A percentile compares a stretch with the other conserved stretches of the same genome.
These are phyloP conservation scores for Porphyrellus cyaneotinctus DNA, from an alignment of 768 basidiomycete species.

Conservation along the genomic window DNA sequence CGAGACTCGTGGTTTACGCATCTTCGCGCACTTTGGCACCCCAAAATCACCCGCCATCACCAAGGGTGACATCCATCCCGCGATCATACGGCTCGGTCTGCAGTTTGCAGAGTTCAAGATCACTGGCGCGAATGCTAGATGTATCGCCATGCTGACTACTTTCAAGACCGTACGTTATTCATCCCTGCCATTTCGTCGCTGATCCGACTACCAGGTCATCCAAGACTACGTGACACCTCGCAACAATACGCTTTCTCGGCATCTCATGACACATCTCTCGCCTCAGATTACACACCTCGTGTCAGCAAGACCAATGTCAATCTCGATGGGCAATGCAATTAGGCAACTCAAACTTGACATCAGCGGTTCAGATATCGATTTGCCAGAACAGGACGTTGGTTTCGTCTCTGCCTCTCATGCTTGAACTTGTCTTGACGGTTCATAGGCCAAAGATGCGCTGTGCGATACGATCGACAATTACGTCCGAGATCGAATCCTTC, in stretches of 20 bases:
- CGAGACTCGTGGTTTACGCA: slow-evolving; percentile 59
- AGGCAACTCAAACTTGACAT: slow-evolving; percentile 95
- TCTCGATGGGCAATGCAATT: slow-evolving; percentile 93
- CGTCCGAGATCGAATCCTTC: slow-evolving; percentile 88
- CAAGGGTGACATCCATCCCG: slow-evolving; percentile 90
- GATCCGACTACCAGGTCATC: slow-evolving; percentile 58
- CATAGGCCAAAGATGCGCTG: slow-evolving; percentile 81
- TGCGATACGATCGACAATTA: slow-evolving; percentile 88
- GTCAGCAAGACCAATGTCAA: slow-evolving; percentile 83
- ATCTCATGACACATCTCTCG: slow-evolving; percentile 88
- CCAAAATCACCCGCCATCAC: slow-evolving; percentile 51
- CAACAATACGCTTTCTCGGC: slow-evolving; percentile 82
- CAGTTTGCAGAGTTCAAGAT: slow-evolving; percentile 92
- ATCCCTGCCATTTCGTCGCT: background rate
- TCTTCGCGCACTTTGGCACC: slow-evolving; percentile 83
- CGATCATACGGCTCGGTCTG: slow-evolving; percentile 79
- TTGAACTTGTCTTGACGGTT: background rate
- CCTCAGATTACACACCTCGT: slow-evolving; percentile 92
- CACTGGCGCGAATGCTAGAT: slow-evolving; percentile 91
- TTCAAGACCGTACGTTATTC: slow-evolving; percentile 76
- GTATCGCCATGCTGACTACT: slow-evolving; percentile 85
- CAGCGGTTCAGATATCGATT: slow-evolving; percentile 85
- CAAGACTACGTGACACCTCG: slow-evolving; percentile 86
- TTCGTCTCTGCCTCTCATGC: background rate
- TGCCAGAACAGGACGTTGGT: slow-evolving; percentile 89